These are phyloP conservation scores for Flaveria robusta DNA, from an alignment of 129 eudicot genomes.

Conservation along the genomic window DNA sequence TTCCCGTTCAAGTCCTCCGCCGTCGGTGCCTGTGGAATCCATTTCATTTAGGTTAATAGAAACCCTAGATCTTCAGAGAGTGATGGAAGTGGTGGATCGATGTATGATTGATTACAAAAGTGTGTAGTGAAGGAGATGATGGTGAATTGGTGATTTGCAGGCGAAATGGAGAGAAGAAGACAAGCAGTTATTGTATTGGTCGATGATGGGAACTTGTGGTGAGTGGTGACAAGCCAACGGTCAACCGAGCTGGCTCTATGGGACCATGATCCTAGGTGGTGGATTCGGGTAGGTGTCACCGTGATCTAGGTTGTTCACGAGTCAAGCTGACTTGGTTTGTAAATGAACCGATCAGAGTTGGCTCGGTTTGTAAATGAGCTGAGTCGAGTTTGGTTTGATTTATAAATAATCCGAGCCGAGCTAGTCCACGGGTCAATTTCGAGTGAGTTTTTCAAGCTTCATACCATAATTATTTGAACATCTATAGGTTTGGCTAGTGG, in stretches of 20 bases:
- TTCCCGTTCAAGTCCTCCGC: slow-evolving; percentile 8
- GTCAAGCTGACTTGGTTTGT: no score
- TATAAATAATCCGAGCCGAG: no score
- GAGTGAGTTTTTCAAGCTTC: no score
- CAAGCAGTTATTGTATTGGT: slow-evolving; percentile 33
- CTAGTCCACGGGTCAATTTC: no score
- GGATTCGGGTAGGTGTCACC: background rate
- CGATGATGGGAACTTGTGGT: slow-evolving; percentile 4
- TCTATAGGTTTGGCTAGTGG: no score
- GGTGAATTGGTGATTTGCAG: slow-evolving; percentile 9
- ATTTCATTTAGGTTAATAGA: slow-evolving; percentile 17
- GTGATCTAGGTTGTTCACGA: no score
- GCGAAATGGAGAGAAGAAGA: slow-evolving; percentile 2
- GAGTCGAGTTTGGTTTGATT: no score
- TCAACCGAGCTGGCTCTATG: slow-evolving; percentile 36
- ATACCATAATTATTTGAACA: no score
- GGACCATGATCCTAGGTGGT: background rate
- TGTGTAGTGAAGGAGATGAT: background rate
- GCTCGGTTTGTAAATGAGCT: no score
- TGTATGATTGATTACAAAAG: background rate
- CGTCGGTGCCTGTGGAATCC: slow-evolving; percentile 32
- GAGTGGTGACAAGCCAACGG: slow-evolving; percentile 39
- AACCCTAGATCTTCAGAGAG: slow-evolving; percentile 4
- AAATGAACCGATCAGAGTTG: no score
- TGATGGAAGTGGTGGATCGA: slow-evolving; percentile 12